Base-by-base conservation (phyloP, 2,329 filamentous ascomycete genomes). In the Beauveria australis region DNA sequence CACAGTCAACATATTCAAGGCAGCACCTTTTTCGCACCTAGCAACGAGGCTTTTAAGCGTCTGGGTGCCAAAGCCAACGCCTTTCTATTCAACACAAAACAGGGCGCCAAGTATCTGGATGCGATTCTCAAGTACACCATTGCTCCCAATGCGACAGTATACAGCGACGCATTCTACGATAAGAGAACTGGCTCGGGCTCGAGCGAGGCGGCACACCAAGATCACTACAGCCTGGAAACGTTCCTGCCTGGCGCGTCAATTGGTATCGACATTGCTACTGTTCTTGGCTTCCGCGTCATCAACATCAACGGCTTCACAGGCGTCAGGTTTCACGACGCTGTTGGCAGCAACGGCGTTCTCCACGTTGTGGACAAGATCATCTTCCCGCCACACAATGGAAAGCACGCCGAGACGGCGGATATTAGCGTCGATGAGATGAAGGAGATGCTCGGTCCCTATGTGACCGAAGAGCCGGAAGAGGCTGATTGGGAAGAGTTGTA, bases 41-140 rank as follows among this genome's bases (percentile, higher is more conserved):
- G 82, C 51, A 96, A 97, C 79, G 76, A 74, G 5, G 92, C 92
- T n/a, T 96, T 93, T 77, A 70, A 81, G 67, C 83, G 83, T 65
- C 85, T 97, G 1, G 91, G 91, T 0, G 81, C 83, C 1, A 79
- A 72, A 60, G 83, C 88, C 67, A 95, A 93, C 69, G 89, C 86
- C 24, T 97, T 96, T 80, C 79, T 97, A 4, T 97, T 97, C 80
- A 82, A 81, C 72, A 89, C 88, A 62, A 78, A 83, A 30, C 82
- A 80, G 57, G 92, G 92, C 1, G 78, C 81, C 64, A 87, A 87
- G 72, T 96, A 91, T 70, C 81, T 97, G 19, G 85, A 83, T 65
- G 90, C 90, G 0, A 76, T 96, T 51, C 78, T 95, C 18, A 79
- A 90, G 75, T 95, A 95, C 70, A 89, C 93, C 68, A 80, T 92